Evolutionary conservation across 257 asterid genomes (phyloP), one percentile per base, ranked within the genome.

Genomic region (Solanum pinnatisectum): DNA sequence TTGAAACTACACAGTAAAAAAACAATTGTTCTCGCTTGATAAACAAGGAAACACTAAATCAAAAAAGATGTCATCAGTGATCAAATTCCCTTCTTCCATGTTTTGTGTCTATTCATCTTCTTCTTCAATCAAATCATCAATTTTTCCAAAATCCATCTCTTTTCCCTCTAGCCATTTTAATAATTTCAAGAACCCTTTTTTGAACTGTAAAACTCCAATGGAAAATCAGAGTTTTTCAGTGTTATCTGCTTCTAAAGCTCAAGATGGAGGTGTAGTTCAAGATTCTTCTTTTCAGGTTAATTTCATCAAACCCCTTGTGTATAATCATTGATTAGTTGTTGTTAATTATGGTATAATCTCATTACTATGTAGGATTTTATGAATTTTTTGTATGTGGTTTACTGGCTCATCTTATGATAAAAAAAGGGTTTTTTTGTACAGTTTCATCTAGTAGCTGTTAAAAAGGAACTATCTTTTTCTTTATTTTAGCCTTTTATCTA

Each of bases 241-340:
- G 86, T 70, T 89, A 63, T 90, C 95, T 44, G 94, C 94, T 79
- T 91, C 94, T 72, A 32, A n/a, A 30, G 71, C 86, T 70, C 91
- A 36, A 23, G 74, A 86, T 73, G 91, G 88, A 42, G 87, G 86
- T 78, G 91, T 88, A 35, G 73, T 78, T 84, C 86, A 87, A 84
- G 92, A 86, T 84, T 90, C 89, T 84, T 73, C 91, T 59, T 90
- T 91, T 86, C 88, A 84, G 97, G 98, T 95, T 84, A 6, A n/a
- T 25, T 49, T 67, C 11, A 83, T 5, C 12, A 76, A 79, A 23
- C 67, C 87, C 49, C 44, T 42, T 22, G 12, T 44, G 37, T 86
- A 4, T 42, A 35, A 86, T 49, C 18, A 27, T 15, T 39, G 56
- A 86, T 46, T 73, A 2, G 35, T 42, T 72, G 71, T 46, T 81